Evolutionary conservation across 345 rosid genomes (phyloP).

Genomic region (Hibiscus syriacus): DNA sequence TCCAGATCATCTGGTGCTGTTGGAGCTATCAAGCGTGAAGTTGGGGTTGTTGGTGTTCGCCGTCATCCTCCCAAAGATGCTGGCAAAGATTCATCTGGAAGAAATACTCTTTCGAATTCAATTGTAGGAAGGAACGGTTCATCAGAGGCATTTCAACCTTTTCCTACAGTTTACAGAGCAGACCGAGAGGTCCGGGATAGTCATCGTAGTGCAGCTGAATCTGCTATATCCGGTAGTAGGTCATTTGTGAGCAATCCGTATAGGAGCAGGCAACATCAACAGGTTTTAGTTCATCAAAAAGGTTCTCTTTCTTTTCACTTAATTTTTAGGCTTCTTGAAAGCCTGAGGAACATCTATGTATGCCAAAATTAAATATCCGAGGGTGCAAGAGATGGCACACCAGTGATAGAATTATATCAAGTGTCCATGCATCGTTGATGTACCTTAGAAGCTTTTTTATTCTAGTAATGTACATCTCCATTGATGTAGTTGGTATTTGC

Average conservation of each 20-base stretch:
- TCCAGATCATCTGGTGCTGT: slow-evolving; percentile 63
- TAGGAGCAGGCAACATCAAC: slow-evolving; percentile 49
- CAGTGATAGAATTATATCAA: background rate
- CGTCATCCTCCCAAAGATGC: slow-evolving; percentile 50
- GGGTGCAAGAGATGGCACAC: background rate
- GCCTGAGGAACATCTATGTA: background rate
- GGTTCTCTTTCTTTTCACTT: slow-evolving; percentile 29
- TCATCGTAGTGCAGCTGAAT: slow-evolving; percentile 36
- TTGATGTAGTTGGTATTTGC: background rate
- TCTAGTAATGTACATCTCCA: background rate
- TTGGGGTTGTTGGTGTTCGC: slow-evolving; percentile 70
- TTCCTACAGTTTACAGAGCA: slow-evolving; percentile 42
- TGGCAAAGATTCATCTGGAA: slow-evolving; percentile 34
- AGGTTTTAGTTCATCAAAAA: slow-evolving; percentile 51
- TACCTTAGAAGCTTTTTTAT: background rate
- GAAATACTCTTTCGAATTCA: slow-evolving; percentile 41
- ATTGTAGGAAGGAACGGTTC: slow-evolving; percentile 39
- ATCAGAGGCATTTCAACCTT: slow-evolving; percentile 49
- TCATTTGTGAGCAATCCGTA: slow-evolving; percentile 41
- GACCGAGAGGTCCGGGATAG: slow-evolving; percentile 45
- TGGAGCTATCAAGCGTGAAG: slow-evolving; percentile 92
- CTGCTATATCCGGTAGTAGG: slow-evolving; percentile 43
- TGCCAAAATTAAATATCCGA: background rate
- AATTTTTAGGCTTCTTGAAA: background rate
- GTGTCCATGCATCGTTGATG: background rate